Evolutionary conservation across 306 rosid genomes (phyloP), one percentile per base, ranked within the genome.

Genomic region (Prunus dulcis): DNA sequence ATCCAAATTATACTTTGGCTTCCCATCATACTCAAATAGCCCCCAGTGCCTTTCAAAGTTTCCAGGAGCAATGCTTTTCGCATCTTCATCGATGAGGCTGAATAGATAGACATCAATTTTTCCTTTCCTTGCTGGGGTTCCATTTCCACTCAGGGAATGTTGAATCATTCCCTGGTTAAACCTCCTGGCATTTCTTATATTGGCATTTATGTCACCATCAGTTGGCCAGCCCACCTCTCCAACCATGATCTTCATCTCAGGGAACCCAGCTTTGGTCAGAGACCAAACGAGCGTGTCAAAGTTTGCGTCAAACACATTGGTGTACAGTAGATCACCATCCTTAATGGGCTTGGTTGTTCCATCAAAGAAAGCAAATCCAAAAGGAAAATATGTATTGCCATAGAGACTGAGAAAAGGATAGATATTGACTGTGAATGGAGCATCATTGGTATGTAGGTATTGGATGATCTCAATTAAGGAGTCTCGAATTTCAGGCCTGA

Each of bases 141-240:
- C 98, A 47, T 82, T 82, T 56, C 93, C 93, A 76, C 91, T 87
- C 27, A 87, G 45, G 34, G 78, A 85, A 78, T 87, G 94, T 45
- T 76, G 78, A 17, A 93, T 78, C 83, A 93, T 76, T 63, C 96
- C 96, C 79, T 85, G 88, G 82, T 87, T 93, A 77, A 93, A 93
- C 72, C 88, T 88, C 65, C 84, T 83, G 19, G 98, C 98, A 47
- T 86, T 81, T 62, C 65, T 76, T 25, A 86, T 50, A 61, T 84
- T 90, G 20, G 96, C 96, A 62, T 86, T 69, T 52, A 76, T 84
- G 73, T 90, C 96, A 9, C 94, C 96, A 69, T 93, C 98, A 6
- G 96, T 90, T 22, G 98, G 96, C 98, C 98, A 93, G 41, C 98
- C 98, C 8, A 93, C 91, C 80, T 93, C 98, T 62, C 98, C 98